Base-by-base conservation (phyloP, 2,329 filamentous ascomycete genomes). In the Periconia sp. region DNA sequence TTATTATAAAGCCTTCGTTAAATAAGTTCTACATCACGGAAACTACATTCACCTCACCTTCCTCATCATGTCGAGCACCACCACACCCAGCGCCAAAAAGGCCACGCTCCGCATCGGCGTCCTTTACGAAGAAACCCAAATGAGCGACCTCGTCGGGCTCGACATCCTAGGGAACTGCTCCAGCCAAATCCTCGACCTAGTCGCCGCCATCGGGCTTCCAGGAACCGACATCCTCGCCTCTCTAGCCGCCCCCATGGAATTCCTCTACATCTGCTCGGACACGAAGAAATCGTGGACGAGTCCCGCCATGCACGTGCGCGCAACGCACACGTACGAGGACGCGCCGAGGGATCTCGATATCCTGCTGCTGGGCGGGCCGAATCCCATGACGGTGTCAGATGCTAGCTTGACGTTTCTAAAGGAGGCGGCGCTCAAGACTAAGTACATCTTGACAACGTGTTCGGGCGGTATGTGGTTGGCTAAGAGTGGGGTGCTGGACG, bases 281-380 rank as follows among this genome's bases (percentile, higher is more conserved):
- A 60, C 72, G 10, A 65, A 72, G 1, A 65, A 64, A 2, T 57
- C 71, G n/a, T 56, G 53, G 40, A 63, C 66, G 30, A 75, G 70
- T 0, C 66, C 69, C 0, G 61, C 64, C 8, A 62, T 76, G 58
- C 61, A 54, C 46, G 68, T 73, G 58, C 40, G 65, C 17, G 33
- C 33, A n/a, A 37, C 33, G 15, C 58, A 70, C 45, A 77, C 75
- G 2, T 77, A 77, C 61, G 72, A 73, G 41, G 69, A 60, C 43
- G 74, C 71, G 9, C 76, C 76, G 2, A 66, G 74, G 6, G 75
- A 78, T 43, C 64, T 78, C 7, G 75, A 78, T 35, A 72, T 78
- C 35, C 56, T 78, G 2, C 40, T 78, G 30, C 59, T 74, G 11
- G 76, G 74, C 45, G 76, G 76, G 0, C 70, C 74, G 6, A 49